Percentiles rank a stretch among this genome's conserved stretches.
phyloP scores from a whole-genome alignment of 345 rosid genomes.

The Pistacia atlantica region DNA sequence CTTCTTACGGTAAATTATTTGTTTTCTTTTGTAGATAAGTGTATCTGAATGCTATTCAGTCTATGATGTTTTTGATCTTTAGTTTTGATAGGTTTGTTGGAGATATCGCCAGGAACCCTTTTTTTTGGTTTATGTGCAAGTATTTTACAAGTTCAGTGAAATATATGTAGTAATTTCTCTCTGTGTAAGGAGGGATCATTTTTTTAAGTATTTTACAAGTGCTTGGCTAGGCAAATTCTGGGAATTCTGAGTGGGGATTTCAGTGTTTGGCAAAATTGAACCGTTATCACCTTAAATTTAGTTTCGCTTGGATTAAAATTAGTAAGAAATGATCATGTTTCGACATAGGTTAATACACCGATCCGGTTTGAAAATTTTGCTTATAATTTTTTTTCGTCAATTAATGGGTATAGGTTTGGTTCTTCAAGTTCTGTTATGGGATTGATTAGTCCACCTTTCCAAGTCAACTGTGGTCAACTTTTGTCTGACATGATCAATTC shows the following conservation, averaged over 20 bases:
- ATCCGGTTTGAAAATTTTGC: not conserved
- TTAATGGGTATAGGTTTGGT: not conserved
- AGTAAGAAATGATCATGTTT: not conserved
- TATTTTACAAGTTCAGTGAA: conserved; percentile 1
- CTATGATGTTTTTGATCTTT: not conserved
- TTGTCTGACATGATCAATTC: not conserved
- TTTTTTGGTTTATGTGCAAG: not conserved
- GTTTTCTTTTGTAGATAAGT: not conserved
- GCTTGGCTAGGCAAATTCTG: not conserved
- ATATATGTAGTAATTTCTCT: not conserved
- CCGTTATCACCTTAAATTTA: not conserved
- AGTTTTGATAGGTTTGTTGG: not conserved
- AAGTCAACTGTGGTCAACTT: not conserved
- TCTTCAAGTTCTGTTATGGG: not conserved
- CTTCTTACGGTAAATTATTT: not conserved
- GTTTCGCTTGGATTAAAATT: not conserved
- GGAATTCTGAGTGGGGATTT: not conserved
- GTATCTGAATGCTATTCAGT: not conserved
- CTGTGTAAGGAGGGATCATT: not conserved
- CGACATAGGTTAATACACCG: not conserved
- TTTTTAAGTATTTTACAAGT: not conserved
- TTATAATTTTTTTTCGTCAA: not conserved
- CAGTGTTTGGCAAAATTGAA: not conserved
- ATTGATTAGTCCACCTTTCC: not conserved
- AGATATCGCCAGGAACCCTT: not conserved